phyloP scores from a whole-genome alignment of 768 basidiomycete genomes.

The Boletus rubropictus region DNA sequence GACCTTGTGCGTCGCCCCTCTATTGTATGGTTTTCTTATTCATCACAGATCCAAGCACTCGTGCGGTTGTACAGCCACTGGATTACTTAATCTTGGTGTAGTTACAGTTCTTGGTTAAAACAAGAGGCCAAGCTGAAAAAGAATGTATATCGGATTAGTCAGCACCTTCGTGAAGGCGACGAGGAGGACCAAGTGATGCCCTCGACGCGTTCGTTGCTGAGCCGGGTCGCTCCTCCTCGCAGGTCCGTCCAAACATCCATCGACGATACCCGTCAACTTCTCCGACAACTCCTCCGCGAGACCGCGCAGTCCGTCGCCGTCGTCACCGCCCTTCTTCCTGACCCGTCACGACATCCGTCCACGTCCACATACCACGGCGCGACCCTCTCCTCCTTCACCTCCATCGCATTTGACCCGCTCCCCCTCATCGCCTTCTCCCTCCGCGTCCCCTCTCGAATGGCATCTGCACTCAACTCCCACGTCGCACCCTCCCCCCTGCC shows the following conservation, averaged over 20 bases:
- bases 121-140: too few species aligned
- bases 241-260: constrained; percentile 5
- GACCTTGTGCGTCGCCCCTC: too few species aligned
- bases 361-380: constrained; percentile 66
- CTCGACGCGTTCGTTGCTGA: not conserved
- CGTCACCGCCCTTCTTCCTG: constrained; percentile 61
- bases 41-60: too few species aligned
- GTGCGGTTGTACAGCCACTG: too few species aligned
- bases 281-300: constrained; percentile 62
- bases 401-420: constrained; percentile 82
- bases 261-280: constrained; percentile 17
- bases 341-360: not conserved
- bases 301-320: constrained; percentile 84
- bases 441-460: constrained; percentile 86
- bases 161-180: too few species aligned
- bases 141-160: too few species aligned
- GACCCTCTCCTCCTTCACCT: constrained; percentile 90
- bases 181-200: too few species aligned
- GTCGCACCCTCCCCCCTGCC: constrained; percentile 13
- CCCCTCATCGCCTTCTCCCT: constrained; percentile 88
- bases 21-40: too few species aligned
- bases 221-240: not conserved
- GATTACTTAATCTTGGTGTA: too few species aligned
- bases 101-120: too few species aligned
- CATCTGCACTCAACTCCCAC: constrained; percentile 44